A percentile compares a stretch with the other conserved stretches of the same genome.
Evolutionary conservation across 768 basidiomycete genomes (phyloP).

Genomic region (Trametes coccinea): DNA sequence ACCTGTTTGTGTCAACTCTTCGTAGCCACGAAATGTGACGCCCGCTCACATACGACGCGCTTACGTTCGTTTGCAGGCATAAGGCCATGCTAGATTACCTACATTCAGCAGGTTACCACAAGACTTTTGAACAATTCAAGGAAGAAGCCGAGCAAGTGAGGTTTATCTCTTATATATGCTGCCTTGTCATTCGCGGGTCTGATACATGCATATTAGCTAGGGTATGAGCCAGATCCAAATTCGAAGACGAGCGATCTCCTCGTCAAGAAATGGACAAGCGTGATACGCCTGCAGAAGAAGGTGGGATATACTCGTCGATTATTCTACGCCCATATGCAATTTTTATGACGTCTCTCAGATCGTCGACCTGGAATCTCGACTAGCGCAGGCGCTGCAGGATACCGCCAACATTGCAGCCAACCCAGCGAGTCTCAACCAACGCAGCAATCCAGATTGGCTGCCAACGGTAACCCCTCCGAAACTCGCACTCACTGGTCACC

Average conservation of each 20-base stretch:
- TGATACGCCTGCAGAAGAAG: constrained; percentile 93
- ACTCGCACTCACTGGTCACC: constrained; percentile 49
- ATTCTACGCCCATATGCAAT: background rate
- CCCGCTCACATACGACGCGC: background rate
- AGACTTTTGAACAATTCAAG: constrained; percentile 59
- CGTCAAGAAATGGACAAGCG: constrained; percentile 97
- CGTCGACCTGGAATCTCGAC: constrained; percentile 59
- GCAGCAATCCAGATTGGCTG: constrained; percentile 50
- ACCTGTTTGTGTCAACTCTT: constrained; percentile 33
- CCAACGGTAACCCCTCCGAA: constrained; percentile 49
- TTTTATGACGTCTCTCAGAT: constrained; percentile 41
- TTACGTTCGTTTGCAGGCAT: constrained; percentile 46
- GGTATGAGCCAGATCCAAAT: background rate
- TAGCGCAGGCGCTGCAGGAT: constrained; percentile 51
- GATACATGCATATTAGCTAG: background rate
- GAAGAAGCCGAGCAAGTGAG: constrained; percentile 38
- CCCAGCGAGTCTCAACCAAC: constrained; percentile 33
- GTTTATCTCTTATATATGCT: background rate
- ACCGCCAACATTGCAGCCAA: constrained; percentile 38
- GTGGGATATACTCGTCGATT: constrained; percentile 36
- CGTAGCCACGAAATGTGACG: background rate
- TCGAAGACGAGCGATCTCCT: constrained; percentile 67
- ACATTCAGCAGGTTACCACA: constrained; percentile 58
- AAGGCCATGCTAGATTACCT: constrained; percentile 80
- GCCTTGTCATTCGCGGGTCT: background rate